Evolutionary conservation across 2,329 filamentous ascomycete genomes (phyloP).

Genomic region (Microcyclosporella mali): DNA sequence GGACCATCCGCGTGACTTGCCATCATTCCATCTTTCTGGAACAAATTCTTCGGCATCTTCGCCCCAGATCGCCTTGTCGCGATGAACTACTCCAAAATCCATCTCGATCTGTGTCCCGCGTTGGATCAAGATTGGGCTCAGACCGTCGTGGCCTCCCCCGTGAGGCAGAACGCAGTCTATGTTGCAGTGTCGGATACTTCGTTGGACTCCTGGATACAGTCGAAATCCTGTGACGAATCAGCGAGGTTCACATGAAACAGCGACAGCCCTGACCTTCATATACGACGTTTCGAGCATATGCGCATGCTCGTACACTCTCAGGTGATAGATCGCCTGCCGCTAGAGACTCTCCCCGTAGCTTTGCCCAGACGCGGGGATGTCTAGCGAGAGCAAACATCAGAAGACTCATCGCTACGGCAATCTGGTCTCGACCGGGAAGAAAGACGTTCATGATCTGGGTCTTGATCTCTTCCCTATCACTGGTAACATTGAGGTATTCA

Average conservation of each 20-base stretch:
- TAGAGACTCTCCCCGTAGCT: constrained; percentile 1
- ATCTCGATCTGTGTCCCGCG: constrained; percentile 23
- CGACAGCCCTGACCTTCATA: too few relatives aligned
- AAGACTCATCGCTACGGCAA: background rate
- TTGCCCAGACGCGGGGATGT: background rate
- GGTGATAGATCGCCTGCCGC: too few relatives aligned
- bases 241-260: too few relatives aligned
- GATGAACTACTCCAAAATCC: constrained; percentile 20
- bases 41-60: constrained; percentile 3
- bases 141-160: constrained; percentile 47
- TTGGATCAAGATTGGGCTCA: constrained; percentile 46
- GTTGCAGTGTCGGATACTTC: constrained; percentile 30
- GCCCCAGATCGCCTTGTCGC: constrained; percentile 4
- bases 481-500: too few relatives aligned
- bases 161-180: constrained; percentile 65
- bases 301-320: too few relatives aligned
- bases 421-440: background rate
- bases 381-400: background rate
- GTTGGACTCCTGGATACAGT: constrained; percentile 4
- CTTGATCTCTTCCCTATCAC: too few relatives aligned
- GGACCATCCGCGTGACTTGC: constrained; percentile 6
- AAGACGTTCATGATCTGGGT: constrained; percentile 4
- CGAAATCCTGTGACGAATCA: constrained; percentile 5
- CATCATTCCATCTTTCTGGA: constrained; percentile 4
- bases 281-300: too few relatives aligned